phyloP scores from a whole-genome alignment of 1,284 basidiomycete species.

The Cutaneotrichosporon mucoides region DNA sequence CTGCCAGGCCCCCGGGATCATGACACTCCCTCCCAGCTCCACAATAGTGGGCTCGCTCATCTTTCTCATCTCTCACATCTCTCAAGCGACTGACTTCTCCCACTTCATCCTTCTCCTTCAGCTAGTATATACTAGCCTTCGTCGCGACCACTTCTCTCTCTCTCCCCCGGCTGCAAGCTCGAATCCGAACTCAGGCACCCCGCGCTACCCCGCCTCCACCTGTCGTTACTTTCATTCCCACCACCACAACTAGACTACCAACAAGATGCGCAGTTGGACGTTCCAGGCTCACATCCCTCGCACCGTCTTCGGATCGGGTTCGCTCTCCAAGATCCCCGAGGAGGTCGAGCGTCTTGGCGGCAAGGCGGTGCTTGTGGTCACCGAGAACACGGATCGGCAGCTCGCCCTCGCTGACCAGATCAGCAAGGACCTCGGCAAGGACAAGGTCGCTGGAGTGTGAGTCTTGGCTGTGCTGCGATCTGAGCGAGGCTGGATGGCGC shows the following conservation, averaged over 20 bases:
- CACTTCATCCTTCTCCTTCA: too few relatives aligned
- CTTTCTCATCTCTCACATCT: background rate
- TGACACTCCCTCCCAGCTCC: background rate
- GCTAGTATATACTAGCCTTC: too few relatives aligned
- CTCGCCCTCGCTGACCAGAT: conserved; percentile 30
- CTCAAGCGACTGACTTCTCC: too few relatives aligned
- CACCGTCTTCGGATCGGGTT: conserved; percentile 52
- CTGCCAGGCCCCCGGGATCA: background rate
- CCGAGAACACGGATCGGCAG: conserved; percentile 25
- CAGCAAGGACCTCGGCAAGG: conserved; percentile 36
- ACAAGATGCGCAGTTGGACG: conserved; percentile 11
- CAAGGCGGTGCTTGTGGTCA: conserved; percentile 47
- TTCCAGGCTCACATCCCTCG: conserved; percentile 43
- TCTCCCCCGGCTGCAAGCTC: too few relatives aligned
- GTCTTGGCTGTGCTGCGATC: conserved; percentile 4
- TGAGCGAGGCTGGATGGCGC: background rate
- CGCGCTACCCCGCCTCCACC: background rate
- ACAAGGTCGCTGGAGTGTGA: conserved; percentile 32
- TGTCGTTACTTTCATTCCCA: too few relatives aligned
- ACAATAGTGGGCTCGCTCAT: background rate
- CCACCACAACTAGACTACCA: background rate
- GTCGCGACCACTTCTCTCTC: too few relatives aligned
- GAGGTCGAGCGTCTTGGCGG: conserved; percentile 48
- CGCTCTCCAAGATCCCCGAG: conserved; percentile 44
- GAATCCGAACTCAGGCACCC: too few relatives aligned